Percentiles rank a stretch among this genome's conserved stretches.
These are phyloP conservation scores for Fusarium pseudonygamai DNA, from an alignment of 2,329 filamentous ascomycete species.

Conservation along the genomic window DNA sequence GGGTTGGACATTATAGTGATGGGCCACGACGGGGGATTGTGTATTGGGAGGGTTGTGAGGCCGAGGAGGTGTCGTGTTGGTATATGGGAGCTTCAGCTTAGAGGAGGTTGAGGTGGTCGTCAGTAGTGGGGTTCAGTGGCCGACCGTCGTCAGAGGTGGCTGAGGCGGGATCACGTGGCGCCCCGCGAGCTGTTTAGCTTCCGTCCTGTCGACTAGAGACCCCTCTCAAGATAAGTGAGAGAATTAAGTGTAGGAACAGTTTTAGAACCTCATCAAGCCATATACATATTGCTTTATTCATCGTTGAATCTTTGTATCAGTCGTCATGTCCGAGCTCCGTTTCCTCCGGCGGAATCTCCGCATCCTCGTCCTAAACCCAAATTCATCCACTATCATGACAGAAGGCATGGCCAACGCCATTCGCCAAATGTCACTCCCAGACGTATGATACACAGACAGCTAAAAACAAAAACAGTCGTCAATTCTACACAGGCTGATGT, in stretches of 20 bases:
- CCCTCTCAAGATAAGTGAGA: constrained; percentile 4
- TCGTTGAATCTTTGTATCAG: background rate
- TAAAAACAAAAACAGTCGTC: background rate
- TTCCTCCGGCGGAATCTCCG: constrained; percentile 33
- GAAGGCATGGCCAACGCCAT: constrained; percentile 66
- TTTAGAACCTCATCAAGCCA: background rate
- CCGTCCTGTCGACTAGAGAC: constrained; percentile 9
- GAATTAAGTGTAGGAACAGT: background rate
- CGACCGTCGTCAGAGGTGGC: constrained; percentile 51
- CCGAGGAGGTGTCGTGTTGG: constrained; percentile 36
- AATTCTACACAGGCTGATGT: constrained; percentile 26
- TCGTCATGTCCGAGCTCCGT: constrained; percentile 36
- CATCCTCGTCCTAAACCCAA: constrained; percentile 82
- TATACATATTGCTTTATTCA: background rate
- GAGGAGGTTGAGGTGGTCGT: constrained; percentile 45
- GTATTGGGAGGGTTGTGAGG: constrained; percentile 26
- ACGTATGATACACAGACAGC: constrained; percentile 29
- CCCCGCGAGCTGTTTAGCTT: constrained; percentile 19
- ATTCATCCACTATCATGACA: constrained; percentile 79
- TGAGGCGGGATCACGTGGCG: constrained; percentile 52
- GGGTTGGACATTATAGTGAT: constrained; percentile 59
- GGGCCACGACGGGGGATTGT: constrained; percentile 24
- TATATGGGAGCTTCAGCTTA: constrained; percentile 42
- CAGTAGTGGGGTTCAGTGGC: constrained; percentile 49
- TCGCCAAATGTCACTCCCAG: constrained; percentile 48